These are phyloP conservation scores for Sanghuangporus baumii DNA, from an alignment of 1,284 basidiomycete species.

Conservation along the genomic window DNA sequence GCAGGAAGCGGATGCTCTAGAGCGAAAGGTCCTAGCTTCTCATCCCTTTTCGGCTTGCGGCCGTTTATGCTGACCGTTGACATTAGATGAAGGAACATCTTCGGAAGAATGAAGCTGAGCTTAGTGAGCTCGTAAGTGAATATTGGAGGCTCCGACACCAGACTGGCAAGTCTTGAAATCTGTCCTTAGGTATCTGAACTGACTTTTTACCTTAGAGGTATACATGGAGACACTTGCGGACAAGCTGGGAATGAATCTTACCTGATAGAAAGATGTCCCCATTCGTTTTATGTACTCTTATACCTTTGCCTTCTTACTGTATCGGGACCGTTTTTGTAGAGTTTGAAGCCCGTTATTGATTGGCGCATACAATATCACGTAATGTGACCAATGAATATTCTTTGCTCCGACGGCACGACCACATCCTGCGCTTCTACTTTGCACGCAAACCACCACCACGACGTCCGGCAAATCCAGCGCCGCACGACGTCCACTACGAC, in stretches of 20 bases:
- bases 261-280: background rate
- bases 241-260: slow-evolving; percentile 54
- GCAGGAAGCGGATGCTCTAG: slow-evolving; percentile 57
- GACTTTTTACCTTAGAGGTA: slow-evolving; percentile 42
- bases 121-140: slow-evolving; percentile 71
- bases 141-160: slow-evolving; percentile 78
- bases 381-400: background rate
- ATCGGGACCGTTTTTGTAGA: too few relatives aligned
- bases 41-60: background rate
- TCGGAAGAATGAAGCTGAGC: slow-evolving; percentile 63
- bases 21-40: slow-evolving; percentile 44
- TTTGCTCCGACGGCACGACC: background rate
- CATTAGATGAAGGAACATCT: slow-evolving; percentile 69
- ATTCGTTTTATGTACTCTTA: background rate
- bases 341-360: background rate
- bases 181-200: slow-evolving; percentile 1
- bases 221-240: slow-evolving; percentile 79
- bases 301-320: background rate
- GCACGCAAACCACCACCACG: background rate
- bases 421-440: background rate
- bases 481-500: slow-evolving; percentile 11
- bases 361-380: background rate
- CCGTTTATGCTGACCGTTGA: background rate
- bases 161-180: slow-evolving; percentile 47
- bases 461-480: slow-evolving; percentile 3